phyloP scores from a whole-genome alignment of 305 asterid genomes.

The Euphrasia arctica region DNA sequence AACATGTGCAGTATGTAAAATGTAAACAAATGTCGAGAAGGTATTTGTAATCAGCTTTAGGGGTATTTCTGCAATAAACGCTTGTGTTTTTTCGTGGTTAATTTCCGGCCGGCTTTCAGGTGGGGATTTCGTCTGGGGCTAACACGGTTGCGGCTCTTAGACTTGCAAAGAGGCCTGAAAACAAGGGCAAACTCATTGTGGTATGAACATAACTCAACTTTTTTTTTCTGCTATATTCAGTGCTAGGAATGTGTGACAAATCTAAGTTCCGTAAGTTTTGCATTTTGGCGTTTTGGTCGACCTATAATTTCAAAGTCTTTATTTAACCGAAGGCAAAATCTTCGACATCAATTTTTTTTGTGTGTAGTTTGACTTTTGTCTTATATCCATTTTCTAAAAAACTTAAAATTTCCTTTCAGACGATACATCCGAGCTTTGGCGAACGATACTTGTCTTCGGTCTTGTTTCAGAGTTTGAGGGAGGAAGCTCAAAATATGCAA shows the following conservation, averaged over 20 bases:
- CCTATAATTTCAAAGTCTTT: too few species aligned
- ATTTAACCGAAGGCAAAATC: too few species aligned
- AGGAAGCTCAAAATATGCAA: conserved; percentile 70
- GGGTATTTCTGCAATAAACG: neutral
- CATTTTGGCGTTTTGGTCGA: too few species aligned
- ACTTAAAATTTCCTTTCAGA: conserved; percentile 38
- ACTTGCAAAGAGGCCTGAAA: conserved; percentile 82
- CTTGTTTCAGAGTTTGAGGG: conserved; percentile 75
- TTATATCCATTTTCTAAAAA: neutral
- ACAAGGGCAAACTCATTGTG: conserved; percentile 95
- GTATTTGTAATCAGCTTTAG: neutral
- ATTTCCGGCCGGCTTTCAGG: conserved; percentile 35
- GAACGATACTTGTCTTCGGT: conserved; percentile 85
- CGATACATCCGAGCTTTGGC: conserved; percentile 86
- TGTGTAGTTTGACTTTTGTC: neutral
- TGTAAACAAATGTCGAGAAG: neutral
- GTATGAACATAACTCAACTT: conserved; percentile 34
- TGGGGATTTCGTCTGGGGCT: conserved; percentile 97
- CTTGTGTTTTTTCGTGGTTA: neutral
- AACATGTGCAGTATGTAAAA: neutral
- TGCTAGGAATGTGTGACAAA: neutral
- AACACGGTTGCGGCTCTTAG: conserved; percentile 88
- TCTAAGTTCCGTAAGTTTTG: too few species aligned
- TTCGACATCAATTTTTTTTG: too few species aligned
- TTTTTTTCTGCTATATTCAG: neutral